A percentile compares a stretch with the other conserved stretches of the same genome.
These are phyloP conservation scores for Alternaria brassicicola DNA, from an alignment of 2,329 filamentous ascomycete genomes.

Conservation along the genomic window DNA sequence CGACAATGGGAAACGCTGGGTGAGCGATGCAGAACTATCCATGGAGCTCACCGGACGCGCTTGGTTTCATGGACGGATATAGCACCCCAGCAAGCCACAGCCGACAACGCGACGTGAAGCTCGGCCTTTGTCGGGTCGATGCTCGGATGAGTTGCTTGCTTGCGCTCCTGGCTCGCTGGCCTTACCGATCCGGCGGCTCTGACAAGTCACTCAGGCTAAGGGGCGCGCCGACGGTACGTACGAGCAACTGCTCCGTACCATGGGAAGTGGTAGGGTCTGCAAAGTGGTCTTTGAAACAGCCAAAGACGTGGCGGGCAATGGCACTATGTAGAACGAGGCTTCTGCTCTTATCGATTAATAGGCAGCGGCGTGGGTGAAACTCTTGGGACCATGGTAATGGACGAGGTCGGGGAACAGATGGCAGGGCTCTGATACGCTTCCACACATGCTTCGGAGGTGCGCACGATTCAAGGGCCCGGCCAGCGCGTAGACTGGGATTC, in stretches of 20 bases:
- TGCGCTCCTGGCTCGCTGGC: constrained; percentile 11
- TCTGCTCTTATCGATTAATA: constrained; percentile 28
- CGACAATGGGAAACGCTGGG: background rate
- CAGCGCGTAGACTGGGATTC: constrained; percentile 21
- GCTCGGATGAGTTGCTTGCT: constrained; percentile 32
- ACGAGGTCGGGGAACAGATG: background rate
- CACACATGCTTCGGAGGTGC: constrained; percentile 1
- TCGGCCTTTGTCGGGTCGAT: constrained; percentile 26
- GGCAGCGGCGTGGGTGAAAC: constrained; percentile 22
- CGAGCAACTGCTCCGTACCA: constrained; percentile 14
- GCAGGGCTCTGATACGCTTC: constrained; percentile 3
- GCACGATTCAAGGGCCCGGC: constrained; percentile 26
- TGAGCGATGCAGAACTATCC: background rate
- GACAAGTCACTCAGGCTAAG: constrained; percentile 17
- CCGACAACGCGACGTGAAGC: constrained; percentile 22
- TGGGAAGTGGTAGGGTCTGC: background rate
- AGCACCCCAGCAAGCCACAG: constrained; percentile 30
- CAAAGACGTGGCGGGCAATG: background rate
- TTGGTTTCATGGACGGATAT: constrained; percentile 30
- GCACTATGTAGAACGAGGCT: constrained; percentile 17
- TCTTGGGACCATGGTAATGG: constrained; percentile 7
- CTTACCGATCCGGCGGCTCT: constrained; percentile 14
- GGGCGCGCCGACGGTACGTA: constrained; percentile 1
- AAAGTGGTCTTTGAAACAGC: background rate
- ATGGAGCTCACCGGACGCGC: constrained; percentile 17